Evolutionary conservation across 805 yeast species (phyloP), one percentile per base, ranked within the genome.

Genomic region (Zygoascus flipseniorum): DNA sequence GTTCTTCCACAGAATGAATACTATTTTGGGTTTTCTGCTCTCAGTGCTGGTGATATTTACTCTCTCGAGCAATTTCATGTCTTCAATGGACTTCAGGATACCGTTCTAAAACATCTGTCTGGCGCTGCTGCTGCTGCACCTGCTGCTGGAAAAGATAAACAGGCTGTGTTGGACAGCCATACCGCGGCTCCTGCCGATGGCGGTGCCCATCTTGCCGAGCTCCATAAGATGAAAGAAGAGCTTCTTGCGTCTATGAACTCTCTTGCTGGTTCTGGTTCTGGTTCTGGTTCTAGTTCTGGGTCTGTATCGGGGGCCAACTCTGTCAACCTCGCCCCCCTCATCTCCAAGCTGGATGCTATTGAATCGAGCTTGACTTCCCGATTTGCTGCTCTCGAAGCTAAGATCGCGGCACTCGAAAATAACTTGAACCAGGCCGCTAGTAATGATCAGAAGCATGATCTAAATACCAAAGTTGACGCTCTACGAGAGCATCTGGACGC

Each of bases 21-120:
- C 55, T 61, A 57, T 53, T 57, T 69, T 32, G 74, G 75, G 19
- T 51, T 69, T 19, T 63, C 71, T 11, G 75, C 73, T 9, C 51
- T 55, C 3, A 53, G 58, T 16, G 32, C 60, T 8, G 55, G 52
- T 4, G 65, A 62, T 39, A 52, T 52, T 9, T 60, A 62, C 37
- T 48, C 54, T 20, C 19, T 62, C 14, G 52, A 56, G 44, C 48
- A 51, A 8, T 35, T 59, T 43, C 48, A 59, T 19, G 53, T 60
- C 5, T 60, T 49, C 42, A 54, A 59, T 5, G 44, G 28, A 18
- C 23, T 52, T 6, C 49, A 43, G 8, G 48, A 41, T 2, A 35
- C 37, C n/a, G 28, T 39, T 13, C 11, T 13, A 2, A 23, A 8
- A 4, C 14, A 18, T 42, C 23, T 31, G 9, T 9, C 11, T 16